Conservation (phyloP, 306 rosid species). For the Carpinus fangiana region DNA sequence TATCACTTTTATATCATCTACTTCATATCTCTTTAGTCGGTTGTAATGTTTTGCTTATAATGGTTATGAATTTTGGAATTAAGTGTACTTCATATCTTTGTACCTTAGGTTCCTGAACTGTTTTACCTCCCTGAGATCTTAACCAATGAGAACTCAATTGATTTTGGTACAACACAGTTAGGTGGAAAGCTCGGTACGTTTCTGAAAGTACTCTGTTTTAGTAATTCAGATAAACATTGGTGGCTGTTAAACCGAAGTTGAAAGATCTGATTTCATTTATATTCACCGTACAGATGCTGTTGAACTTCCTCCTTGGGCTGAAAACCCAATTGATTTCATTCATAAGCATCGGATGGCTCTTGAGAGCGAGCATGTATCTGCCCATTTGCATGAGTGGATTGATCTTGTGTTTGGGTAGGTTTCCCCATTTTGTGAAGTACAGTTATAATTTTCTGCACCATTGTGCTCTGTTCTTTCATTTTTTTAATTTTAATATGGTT, state of each 20-base stretch:
- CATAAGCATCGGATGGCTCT: constrained; percentile 97
- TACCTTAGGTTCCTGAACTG: constrained; percentile 87
- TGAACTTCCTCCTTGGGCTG: constrained; percentile 94
- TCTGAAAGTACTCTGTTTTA: constrained; percentile 30
- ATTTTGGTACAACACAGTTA: constrained; percentile 91
- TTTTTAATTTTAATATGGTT: constrained; percentile 29
- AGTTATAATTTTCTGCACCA: constrained; percentile 13
- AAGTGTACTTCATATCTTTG: constrained; percentile 4
- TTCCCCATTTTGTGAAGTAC: constrained; percentile 14
- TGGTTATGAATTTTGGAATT: constrained; percentile 20
- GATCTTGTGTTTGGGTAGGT: constrained; percentile 95
- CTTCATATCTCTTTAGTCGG: constrained; percentile 4
- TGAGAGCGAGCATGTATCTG: constrained; percentile 91
- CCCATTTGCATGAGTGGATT: constrained; percentile 96
- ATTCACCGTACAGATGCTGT: constrained; percentile 60
- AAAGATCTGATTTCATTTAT: constrained; percentile 32
- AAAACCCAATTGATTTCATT: constrained; percentile 85
- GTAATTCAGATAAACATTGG: constrained; percentile 13
- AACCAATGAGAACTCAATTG: constrained; percentile 88
- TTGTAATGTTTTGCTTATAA: constrained; percentile 20
- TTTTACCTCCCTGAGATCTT: constrained; percentile 94
- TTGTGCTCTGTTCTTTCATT: constrained; percentile 16
- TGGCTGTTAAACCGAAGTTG: constrained; percentile 21
- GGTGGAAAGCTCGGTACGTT: constrained; percentile 88
- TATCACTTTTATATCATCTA: constrained; percentile 15